Evolutionary conservation across 129 eudicot genomes (phyloP), one percentile per base, ranked within the genome.

Genomic region (Escallonia rubra): DNA sequence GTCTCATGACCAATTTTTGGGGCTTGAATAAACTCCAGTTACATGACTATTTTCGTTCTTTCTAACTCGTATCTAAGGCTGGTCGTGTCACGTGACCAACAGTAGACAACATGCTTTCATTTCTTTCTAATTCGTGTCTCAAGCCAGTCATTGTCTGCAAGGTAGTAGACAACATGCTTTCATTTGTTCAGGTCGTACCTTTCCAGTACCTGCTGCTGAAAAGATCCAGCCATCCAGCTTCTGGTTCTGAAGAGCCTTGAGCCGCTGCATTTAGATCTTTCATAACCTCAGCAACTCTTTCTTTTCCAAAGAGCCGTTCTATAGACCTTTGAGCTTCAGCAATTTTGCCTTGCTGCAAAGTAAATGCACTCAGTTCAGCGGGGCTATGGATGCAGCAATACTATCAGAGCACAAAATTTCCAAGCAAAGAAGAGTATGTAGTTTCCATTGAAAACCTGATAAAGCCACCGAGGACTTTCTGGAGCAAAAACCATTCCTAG

Each of bases 221-320:
- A 64, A 93, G 93, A 83, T 93, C 96, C 72, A 89, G 64, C 98
- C 98, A 93, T 12, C 95, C 90, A 78, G 95, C 96, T 74, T 93
- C 92, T 57, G 84, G 92, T 83, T 89, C 95, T 47, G 85, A 74
- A 69, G 90, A 79, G 58, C 88, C 95, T 72, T 80, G 86, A 51
- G 63, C 66, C 2, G 87, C 55, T 56, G 88, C 86, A 73, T 63
- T 77, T 62, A 89, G 71, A 76, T 84, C 96, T 49, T 64, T 62
- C 71, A 93, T 93, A 67, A 93, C 82, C 76, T 89, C 92, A 40
- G 88, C 66, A 50, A 93, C 98, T 78, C 80, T 86, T 59, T 86
- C 87, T 67, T 89, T 86, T 68, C 98, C 96, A 52, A 64, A 89
- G 42, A 93, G 80, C 77, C 73, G 80, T 77, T 68, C 76, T 43